Evolutionary conservation across 306 rosid genomes (phyloP), one percentile per base, ranked within the genome.

Genomic region (Citrullus amarus): DNA sequence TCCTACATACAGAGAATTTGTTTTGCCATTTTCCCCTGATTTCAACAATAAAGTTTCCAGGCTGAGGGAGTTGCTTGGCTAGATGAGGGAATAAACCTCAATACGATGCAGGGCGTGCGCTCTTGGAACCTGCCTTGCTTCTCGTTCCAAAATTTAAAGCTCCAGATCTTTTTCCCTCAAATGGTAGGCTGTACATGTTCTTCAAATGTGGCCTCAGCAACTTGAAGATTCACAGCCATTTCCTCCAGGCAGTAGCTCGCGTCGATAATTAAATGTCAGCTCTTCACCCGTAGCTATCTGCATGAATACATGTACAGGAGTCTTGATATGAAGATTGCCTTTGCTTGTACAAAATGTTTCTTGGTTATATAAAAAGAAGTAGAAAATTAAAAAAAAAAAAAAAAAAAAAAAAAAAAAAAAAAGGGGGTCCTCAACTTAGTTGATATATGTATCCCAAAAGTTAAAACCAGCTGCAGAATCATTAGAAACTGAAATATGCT

Each of bases 201-300:
- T 28, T 72, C 41, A 72, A 3, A 72, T 50, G 25, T 89, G 89
- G 78, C 93, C 96, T 61, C 89, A 79, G 50, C 99, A 95, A 22
- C 78, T 83, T 14, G 86, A 78, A 78, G 93, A 84, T 81, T 74
- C 96, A 53, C 97, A 92, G 67, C 85, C 85, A 83, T 79, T 72
- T 79, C 93, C 96, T 86, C 89, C 93, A 6, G 90, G 86, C 65
- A 78, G 79, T 57, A 78, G 91, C 74, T 83, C 80, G 71, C 90
- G 93, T 41, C 78, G 88, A 82, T 84, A 95, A 70, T 85, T 88
- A 72, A 78, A 85, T 3, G 99, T 92, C 81, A 95, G 78, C 81
- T 95, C 99, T 88, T 95, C 98, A n/a, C 98, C 98, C 80, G 82
- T 56, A 68, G 90, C 83, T 86, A 95, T 91, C 99, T 95, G 98